Base-by-base conservation (phyloP, 371 early-diverging fungal species). In the Chytridium lagenaria region DNA sequence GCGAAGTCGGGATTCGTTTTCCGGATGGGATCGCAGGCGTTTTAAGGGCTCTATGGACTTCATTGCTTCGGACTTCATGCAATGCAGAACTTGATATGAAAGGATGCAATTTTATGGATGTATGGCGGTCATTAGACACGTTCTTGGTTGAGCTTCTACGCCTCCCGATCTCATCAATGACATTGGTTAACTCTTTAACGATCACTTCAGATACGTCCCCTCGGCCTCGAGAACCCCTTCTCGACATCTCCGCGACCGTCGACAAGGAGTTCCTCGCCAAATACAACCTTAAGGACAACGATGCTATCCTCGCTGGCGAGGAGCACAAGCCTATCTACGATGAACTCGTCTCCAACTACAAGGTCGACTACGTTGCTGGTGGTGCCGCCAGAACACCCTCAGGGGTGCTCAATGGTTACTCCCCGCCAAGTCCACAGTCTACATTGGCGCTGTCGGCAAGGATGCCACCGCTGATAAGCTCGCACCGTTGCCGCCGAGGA, bases 321-420 rank as follows among this genome's bases (percentile, higher is more conserved):
- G 85, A 90, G 77, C 97, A 98, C 87, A 84, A 86, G 76, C 81
- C 88, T 89, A 52, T 89, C 91, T 95, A 92, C 84, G 87, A 89
- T 68, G 95, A 95, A 71, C 87, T 97, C 70, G 85, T 91, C 57
- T 80, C 86, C 39, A 83, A 88, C 81, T 88, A 86, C 74, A 80
- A 87, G 7, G 93, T 93, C 67, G 87, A 85, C 75, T 95, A 93
- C 81, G 92, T 95, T 80, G 96, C 97, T 71, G 98, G 98, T 66
- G 97, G 98, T 76, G 96, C 98, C 59, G 90, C 94, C 97, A 98
- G 83, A 98, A 98, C 91, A 87, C 95, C 57, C 88, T 93, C 63
- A 93, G 98, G 77, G 75, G 78, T 44, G 84, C 85, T 26, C 84
- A 92, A 88, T 93, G 91, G 84, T 81, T 95, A 49, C 87, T 98